Evolutionary conservation across 2,329 filamentous ascomycete species (phyloP).

Genomic region (Trichoderma brevicompactum): DNA sequence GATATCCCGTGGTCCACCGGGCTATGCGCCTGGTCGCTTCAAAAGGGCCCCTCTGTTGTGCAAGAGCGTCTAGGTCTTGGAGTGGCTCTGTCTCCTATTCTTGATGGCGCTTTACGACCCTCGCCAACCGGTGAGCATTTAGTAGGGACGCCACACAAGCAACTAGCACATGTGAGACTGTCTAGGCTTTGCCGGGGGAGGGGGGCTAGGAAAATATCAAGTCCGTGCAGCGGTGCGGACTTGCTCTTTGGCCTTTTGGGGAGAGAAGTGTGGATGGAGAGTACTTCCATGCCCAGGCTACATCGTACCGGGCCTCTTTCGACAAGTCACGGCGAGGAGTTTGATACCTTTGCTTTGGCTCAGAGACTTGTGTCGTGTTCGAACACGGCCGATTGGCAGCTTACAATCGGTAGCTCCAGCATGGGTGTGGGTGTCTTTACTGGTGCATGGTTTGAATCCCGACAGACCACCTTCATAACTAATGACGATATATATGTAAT

Average conservation of each 20-base stretch:
- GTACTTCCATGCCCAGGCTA: constrained; percentile 2
- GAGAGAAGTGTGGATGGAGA: neutral
- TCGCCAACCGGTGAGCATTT: constrained; percentile 26
- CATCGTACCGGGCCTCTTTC: constrained; percentile 20
- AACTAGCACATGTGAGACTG: constrained; percentile 16
- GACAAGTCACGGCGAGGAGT: constrained; percentile 18
- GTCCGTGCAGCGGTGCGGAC: constrained; percentile 1
- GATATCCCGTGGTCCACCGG: neutral
- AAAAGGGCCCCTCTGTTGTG: neutral
- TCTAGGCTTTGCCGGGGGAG: neutral
- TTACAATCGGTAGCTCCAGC: neutral
- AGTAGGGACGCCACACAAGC: constrained; percentile 26
- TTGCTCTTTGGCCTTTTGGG: neutral
- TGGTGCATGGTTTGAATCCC: neutral
- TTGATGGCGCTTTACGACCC: constrained; percentile 1
- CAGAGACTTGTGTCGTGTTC: neutral
- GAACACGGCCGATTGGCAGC: neutral
- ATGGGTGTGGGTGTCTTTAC: constrained; percentile 5
- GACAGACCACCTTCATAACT: neutral
- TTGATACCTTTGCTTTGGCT: constrained; percentile 4
- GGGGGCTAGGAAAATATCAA: constrained; percentile 5
- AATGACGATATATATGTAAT: neutral
- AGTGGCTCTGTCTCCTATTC: neutral
- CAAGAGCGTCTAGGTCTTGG: neutral
- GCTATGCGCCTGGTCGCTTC: constrained; percentile 1